phyloP scores from a whole-genome alignment of 2,329 filamentous ascomycete species.

The Elsinoe arachidis region DNA sequence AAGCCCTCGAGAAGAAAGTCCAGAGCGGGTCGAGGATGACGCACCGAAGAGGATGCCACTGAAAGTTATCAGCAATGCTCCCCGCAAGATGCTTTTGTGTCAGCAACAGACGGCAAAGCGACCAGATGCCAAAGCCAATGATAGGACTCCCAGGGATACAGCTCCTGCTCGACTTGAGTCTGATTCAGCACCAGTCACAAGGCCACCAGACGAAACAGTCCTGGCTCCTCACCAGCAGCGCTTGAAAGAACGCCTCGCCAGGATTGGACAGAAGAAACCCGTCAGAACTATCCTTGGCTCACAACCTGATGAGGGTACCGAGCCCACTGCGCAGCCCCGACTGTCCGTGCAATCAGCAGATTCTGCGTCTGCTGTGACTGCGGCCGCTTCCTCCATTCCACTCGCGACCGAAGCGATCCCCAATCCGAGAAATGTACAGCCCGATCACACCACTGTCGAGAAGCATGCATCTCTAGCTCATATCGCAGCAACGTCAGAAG shows the following conservation, averaged over 20 bases:
- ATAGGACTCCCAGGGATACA: conserved; percentile 15
- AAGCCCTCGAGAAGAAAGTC: background rate
- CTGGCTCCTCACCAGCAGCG: conserved; percentile 18
- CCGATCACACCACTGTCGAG: no score
- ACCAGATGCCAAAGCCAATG: background rate
- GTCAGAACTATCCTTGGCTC: conserved; percentile 2
- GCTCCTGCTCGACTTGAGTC: conserved; percentile 10
- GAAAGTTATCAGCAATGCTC: conserved; percentile 31
- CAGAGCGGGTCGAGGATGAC: background rate
- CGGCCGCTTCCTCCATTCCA: no score
- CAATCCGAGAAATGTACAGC: no score
- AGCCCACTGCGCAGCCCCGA: background rate
- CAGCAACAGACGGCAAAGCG: conserved; percentile 28
- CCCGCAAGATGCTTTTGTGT: conserved; percentile 36
- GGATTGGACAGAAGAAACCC: conserved; percentile 22
- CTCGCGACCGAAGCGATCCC: no score
- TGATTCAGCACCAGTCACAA: conserved; percentile 15
- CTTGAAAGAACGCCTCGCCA: conserved; percentile 24
- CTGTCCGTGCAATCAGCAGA: background rate
- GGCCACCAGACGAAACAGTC: conserved; percentile 8
- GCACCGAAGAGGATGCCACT: conserved; percentile 24
- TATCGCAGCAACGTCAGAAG: background rate
- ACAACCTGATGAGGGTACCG: background rate
- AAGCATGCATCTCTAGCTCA: no score
- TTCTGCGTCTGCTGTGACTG: no score